phyloP scores from a whole-genome alignment of 2,329 filamentous ascomycete species.

The Trichoderma breve region DNA sequence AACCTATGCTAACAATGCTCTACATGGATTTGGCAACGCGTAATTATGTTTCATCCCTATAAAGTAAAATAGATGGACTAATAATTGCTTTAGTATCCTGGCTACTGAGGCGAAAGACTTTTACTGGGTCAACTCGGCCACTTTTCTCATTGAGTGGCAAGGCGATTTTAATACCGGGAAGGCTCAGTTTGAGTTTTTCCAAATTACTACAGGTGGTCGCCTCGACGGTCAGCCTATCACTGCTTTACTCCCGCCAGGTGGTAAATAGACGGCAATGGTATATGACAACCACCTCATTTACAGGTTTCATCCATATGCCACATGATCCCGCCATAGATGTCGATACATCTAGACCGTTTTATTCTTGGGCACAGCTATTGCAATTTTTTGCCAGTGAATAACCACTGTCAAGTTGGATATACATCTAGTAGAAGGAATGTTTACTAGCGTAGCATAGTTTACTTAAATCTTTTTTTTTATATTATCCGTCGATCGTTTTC shows the following conservation, averaged over 20 bases:
- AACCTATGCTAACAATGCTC: neutral
- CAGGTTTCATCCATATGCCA: neutral
- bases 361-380: neutral
- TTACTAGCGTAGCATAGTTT: neutral
- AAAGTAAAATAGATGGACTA: neutral
- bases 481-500: neutral
- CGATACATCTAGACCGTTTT: neutral
- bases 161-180: neutral
- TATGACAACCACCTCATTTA: neutral
- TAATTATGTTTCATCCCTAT: neutral
- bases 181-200: neutral
- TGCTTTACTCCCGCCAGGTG: neutral
- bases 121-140: neutral
- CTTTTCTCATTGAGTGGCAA: neutral
- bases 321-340: neutral
- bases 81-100: neutral
- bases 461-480: no score
- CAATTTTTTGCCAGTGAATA: neutral
- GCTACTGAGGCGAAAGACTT: neutral
- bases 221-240: neutral
- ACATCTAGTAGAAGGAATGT: neutral
- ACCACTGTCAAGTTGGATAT: neutral
- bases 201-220: neutral
- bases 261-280: neutral
- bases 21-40: neutral